Conservation (phyloP, 2,329 filamentous ascomycete species). For the Botryotinia calthae region DNA sequence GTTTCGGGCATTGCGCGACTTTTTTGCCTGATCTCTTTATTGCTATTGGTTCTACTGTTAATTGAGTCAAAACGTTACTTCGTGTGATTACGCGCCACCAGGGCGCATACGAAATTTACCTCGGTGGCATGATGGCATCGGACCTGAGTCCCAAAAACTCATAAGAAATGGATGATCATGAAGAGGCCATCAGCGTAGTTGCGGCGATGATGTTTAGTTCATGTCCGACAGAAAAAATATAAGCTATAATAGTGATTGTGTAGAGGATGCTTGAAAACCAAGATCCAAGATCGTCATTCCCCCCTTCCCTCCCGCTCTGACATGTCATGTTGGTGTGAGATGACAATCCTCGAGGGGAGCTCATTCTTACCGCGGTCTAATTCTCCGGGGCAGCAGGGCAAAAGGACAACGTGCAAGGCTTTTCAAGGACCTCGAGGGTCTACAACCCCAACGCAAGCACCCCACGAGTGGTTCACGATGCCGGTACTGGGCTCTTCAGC, state of each 20-base stretch:
- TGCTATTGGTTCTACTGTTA: conserved; percentile 22
- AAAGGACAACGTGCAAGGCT: conserved; percentile 20
- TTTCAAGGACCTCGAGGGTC: conserved; percentile 29
- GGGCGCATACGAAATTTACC: conserved; percentile 19
- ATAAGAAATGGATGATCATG: neutral
- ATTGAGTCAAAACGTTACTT: conserved; percentile 16
- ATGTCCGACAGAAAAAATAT: neutral
- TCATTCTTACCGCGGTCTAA: conserved; percentile 33
- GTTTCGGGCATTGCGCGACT: conserved; percentile 19
- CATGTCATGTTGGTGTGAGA: conserved; percentile 29
- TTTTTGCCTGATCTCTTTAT: conserved; percentile 6
- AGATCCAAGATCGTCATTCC: conserved; percentile 30
- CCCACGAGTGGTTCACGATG: conserved; percentile 37
- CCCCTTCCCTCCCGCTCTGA: conserved; percentile 26
- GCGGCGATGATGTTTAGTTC: neutral
- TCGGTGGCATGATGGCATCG: conserved; percentile 19
- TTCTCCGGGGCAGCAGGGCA: conserved; percentile 22
- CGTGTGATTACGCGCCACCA: conserved; percentile 23
- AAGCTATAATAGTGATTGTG: neutral
- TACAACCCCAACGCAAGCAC: conserved; percentile 23
- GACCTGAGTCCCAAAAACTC: conserved; percentile 11
- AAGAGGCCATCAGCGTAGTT: conserved; percentile 5
- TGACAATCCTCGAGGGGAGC: conserved; percentile 31
- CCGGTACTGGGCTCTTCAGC: conserved; percentile 26
- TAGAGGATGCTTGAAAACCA: conserved; percentile 6